Percentiles rank a stretch among this genome's conserved stretches.
These are phyloP conservation scores for Astraeus odoratus DNA, from an alignment of 768 basidiomycete genomes.

Conservation along the genomic window DNA sequence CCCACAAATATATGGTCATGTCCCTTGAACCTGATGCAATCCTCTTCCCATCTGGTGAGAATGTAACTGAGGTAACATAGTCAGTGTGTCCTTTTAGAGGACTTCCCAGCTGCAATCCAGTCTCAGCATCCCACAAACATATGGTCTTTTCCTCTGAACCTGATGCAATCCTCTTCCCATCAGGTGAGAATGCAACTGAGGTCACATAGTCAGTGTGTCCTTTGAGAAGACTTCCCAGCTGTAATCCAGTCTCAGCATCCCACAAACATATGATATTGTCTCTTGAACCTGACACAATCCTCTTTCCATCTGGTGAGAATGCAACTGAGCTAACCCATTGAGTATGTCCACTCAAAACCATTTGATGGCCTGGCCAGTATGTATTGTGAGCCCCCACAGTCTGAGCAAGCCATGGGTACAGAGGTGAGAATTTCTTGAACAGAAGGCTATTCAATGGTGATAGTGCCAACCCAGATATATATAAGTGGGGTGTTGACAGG, in stretches of 20 bases:
- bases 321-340: slow-evolving; percentile 1
- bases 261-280: slow-evolving; percentile 6
- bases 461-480: background rate
- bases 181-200: background rate
- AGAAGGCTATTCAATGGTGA: background rate
- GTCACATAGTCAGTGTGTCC: slow-evolving; percentile 3
- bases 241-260: slow-evolving; percentile 5
- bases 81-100: background rate
- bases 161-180: slow-evolving; percentile 2
- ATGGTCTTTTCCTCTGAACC: slow-evolving; percentile 1
- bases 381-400: background rate
- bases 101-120: background rate
- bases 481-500: background rate
- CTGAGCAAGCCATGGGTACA: background rate
- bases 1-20: too few relatives aligned
- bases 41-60: too few relatives aligned
- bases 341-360: background rate
- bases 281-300: background rate
- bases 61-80: too few relatives aligned
- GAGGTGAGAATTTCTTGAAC: background rate
- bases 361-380: background rate
- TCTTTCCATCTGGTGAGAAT: slow-evolving; percentile 6
- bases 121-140: background rate
- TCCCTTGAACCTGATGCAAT: too few relatives aligned
- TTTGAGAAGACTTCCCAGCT: background rate